A percentile compares a stretch with the other conserved stretches of the same genome.
phyloP scores from a whole-genome alignment of 176 grass and related monocot species.

The Eremochloa ophiuroides region DNA sequence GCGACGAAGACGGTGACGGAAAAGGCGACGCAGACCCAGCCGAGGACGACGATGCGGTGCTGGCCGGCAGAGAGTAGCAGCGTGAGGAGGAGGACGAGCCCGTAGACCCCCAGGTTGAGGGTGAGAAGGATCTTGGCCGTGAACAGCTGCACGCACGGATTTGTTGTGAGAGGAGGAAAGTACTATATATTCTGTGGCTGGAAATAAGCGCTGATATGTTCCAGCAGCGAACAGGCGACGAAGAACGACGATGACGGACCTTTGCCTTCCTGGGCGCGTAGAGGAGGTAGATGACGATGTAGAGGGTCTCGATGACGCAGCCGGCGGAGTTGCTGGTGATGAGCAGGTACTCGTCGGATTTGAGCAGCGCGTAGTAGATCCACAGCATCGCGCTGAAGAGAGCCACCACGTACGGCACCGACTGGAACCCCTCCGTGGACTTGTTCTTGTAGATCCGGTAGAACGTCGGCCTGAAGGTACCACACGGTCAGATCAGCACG shows the following conservation, averaged over 20 bases:
- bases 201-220: no score
- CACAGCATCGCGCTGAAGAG: conserved; percentile 86
- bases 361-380: conserved; percentile 86
- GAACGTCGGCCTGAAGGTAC: conserved; percentile 55
- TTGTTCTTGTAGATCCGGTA: conserved; percentile 68
- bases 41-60: conserved; percentile 40
- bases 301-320: conserved; percentile 81
- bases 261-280: conserved; percentile 63
- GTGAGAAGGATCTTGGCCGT: conserved; percentile 57
- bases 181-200: no score
- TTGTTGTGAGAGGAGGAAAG: no score
- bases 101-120: conserved; percentile 57
- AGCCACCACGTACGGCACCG: conserved; percentile 79
- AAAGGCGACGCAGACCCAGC: conserved; percentile 83
- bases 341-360: conserved; percentile 53
- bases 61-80: conserved; percentile 28
- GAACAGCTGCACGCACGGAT: conserved; percentile 35
- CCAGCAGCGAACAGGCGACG: no score
- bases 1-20: conserved; percentile 77
- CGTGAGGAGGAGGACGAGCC: conserved; percentile 63
- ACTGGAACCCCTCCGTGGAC: conserved; percentile 81
- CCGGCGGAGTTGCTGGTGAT: conserved; percentile 73
- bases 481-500: not conserved
- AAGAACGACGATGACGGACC: not conserved
- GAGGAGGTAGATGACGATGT: conserved; percentile 57